Conservation (phyloP, 371 early-diverging fungal genomes). For the Zopfochytrium polystomum region DNA sequence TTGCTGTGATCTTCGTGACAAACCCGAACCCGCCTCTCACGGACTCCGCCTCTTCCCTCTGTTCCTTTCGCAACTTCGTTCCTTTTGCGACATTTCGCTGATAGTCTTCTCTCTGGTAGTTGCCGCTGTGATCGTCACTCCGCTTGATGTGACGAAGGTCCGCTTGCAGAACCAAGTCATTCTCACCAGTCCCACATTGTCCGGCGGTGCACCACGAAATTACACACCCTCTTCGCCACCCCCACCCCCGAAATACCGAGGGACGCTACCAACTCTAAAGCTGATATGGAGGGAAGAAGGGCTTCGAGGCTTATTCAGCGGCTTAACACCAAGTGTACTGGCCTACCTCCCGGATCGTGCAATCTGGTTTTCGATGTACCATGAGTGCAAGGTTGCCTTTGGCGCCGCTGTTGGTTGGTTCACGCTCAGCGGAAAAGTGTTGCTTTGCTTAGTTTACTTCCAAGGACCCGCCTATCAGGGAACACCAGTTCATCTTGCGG, state of each 20-base stretch:
- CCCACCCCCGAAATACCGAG: constrained; percentile 47
- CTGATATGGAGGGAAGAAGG: constrained; percentile 84
- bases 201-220: too few species aligned
- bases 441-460: background rate
- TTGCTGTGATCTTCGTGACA: too few species aligned
- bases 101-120: too few species aligned
- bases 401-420: constrained; percentile 21
- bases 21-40: too few species aligned
- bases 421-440: background rate
- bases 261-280: constrained; percentile 61
- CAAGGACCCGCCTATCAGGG: constrained; percentile 14
- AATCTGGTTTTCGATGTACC: constrained; percentile 37
- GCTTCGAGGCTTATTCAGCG: constrained; percentile 83
- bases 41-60: too few species aligned
- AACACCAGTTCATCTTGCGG: constrained; percentile 65
- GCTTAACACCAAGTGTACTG: constrained; percentile 80
- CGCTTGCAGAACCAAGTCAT: constrained; percentile 94
- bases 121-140: constrained; percentile 81
- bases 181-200: too few species aligned
- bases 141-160: constrained; percentile 93
- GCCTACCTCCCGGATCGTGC: constrained; percentile 46
- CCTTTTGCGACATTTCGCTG: too few species aligned
- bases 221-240: too few species aligned
- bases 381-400: constrained; percentile 20
- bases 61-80: too few species aligned